These are phyloP conservation scores for Teunomyces stri DNA, from an alignment of 805 yeast genomes.

Conservation along the genomic window DNA sequence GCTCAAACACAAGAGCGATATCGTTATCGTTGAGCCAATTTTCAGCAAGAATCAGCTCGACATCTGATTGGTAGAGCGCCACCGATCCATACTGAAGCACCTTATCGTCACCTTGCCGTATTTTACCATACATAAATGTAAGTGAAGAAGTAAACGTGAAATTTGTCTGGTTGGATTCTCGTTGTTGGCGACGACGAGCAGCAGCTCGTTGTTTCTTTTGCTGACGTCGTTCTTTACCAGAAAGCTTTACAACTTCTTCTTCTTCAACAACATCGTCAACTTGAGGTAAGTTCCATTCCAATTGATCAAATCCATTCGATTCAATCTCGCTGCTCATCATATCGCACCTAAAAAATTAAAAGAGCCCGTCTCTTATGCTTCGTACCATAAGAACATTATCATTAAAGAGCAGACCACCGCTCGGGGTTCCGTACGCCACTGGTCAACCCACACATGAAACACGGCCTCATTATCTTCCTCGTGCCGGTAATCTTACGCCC, in stretches of 20 bases:
- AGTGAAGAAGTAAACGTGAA: not conserved
- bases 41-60: constrained; percentile 54
- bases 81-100: constrained; percentile 54
- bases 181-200: constrained; percentile 6
- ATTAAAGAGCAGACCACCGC: constrained; percentile 23
- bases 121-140: too few relatives aligned
- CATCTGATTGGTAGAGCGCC: constrained; percentile 57
- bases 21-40: constrained; percentile 78
- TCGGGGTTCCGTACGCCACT: constrained; percentile 37
- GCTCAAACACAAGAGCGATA: constrained; percentile 60
- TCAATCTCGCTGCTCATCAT: too few relatives aligned
- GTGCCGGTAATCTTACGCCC: constrained; percentile 79
- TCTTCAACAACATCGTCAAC: not conserved
- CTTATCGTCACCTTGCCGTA: constrained; percentile 10
- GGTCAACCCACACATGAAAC: constrained; percentile 92
- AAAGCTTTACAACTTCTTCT: too few relatives aligned
- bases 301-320: constrained; percentile 5
- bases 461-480: constrained; percentile 67
- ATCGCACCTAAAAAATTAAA: too few relatives aligned
- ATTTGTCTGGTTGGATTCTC: too few relatives aligned
- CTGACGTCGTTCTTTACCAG: constrained; percentile 9
- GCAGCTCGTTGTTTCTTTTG: constrained; percentile 8
- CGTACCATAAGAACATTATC: not conserved
- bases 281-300: constrained; percentile 6
- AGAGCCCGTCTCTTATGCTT: not conserved